A percentile compares a stretch with the other conserved stretches of the same genome.
Conservation (phyloP, 441 rosid species). For the Gossypium schwendimanii region DNA sequence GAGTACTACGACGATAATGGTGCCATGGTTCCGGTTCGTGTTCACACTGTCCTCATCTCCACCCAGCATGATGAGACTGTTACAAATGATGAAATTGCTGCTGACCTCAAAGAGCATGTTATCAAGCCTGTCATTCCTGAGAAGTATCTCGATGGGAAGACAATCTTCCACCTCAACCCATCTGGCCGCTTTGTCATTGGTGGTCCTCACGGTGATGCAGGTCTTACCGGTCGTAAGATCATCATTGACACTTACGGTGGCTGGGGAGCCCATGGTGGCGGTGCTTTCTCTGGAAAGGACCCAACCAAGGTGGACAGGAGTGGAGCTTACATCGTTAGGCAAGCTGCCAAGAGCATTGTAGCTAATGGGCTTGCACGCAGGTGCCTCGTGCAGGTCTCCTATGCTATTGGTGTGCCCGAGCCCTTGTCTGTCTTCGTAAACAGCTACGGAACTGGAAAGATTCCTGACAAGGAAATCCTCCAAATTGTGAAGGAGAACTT, state of each 20-base stretch:
- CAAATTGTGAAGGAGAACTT: constrained; percentile 54
- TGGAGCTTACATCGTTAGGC: constrained; percentile 61
- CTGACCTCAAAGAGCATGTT: constrained; percentile 73
- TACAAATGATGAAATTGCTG: constrained; percentile 65
- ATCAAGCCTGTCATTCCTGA: constrained; percentile 67
- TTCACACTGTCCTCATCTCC: constrained; percentile 71
- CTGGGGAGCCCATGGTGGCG: constrained; percentile 69
- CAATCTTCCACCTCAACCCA: constrained; percentile 77
- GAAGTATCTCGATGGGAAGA: constrained; percentile 75
- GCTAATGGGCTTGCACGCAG: constrained; percentile 69
- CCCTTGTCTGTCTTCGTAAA: constrained; percentile 68
- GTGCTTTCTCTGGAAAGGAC: constrained; percentile 67
- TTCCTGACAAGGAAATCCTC: constrained; percentile 69
- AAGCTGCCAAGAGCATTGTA: constrained; percentile 77
- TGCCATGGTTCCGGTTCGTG: constrained; percentile 68
- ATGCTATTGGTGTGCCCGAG: constrained; percentile 73
- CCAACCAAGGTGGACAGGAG: constrained; percentile 69
- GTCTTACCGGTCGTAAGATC: constrained; percentile 74
- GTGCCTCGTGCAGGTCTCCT: constrained; percentile 71
- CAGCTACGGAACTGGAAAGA: constrained; percentile 58
- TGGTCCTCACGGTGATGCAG: constrained; percentile 76
- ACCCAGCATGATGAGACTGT: constrained; percentile 80
- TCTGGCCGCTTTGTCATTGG: constrained; percentile 75
- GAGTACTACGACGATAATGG: constrained; percentile 65
- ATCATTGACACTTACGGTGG: constrained; percentile 67